A percentile compares a stretch with the other conserved stretches of the same genome.
Evolutionary conservation across 2,329 filamentous ascomycete genomes (phyloP).

Genomic region (Phyllosticta ampelicida): DNA sequence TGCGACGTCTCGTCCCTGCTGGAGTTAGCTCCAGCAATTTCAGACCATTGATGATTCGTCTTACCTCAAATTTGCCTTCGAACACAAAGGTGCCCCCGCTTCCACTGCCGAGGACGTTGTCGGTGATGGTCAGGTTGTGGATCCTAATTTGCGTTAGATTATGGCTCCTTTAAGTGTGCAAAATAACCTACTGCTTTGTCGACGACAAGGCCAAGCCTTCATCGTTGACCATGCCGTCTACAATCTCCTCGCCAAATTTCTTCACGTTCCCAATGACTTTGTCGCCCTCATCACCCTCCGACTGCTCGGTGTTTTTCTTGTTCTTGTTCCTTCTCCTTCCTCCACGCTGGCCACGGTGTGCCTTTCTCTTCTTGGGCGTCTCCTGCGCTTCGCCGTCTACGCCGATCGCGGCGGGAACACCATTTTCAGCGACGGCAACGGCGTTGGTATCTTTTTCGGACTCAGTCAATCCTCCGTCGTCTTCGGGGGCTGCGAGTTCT

Average conservation of each 20-base stretch:
- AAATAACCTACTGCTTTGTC: constrained; percentile 31
- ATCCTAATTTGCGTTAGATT: constrained; percentile 25
- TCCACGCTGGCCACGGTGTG: constrained; percentile 38
- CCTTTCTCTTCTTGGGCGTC: constrained; percentile 37
- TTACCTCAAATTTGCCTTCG: constrained; percentile 72
- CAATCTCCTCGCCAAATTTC: constrained; percentile 22
- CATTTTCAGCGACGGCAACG: not conserved
- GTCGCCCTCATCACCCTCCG: constrained; percentile 22
- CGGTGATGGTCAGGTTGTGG: constrained; percentile 50
- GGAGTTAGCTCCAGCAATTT: not conserved
- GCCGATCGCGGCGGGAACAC: not conserved
- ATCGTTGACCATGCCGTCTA: constrained; percentile 28
- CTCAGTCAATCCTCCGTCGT: not conserved
- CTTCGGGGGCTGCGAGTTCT: constrained; percentile 5
- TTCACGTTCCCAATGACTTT: constrained; percentile 31
- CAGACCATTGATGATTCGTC: constrained; percentile 4
- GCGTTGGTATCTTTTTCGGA: not conserved
- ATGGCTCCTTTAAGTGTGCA: not conserved
- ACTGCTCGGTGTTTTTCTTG: constrained; percentile 25
- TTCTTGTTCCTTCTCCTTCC: constrained; percentile 35
- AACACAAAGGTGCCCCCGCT: constrained; percentile 98
- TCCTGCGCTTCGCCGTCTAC: constrained; percentile 12
- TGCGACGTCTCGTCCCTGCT: constrained; percentile 68
- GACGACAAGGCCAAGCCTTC: constrained; percentile 22
- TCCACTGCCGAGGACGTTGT: constrained; percentile 57